These are phyloP conservation scores for Croton laevigatus DNA, from an alignment of 441 rosid genomes.

Conservation along the genomic window DNA sequence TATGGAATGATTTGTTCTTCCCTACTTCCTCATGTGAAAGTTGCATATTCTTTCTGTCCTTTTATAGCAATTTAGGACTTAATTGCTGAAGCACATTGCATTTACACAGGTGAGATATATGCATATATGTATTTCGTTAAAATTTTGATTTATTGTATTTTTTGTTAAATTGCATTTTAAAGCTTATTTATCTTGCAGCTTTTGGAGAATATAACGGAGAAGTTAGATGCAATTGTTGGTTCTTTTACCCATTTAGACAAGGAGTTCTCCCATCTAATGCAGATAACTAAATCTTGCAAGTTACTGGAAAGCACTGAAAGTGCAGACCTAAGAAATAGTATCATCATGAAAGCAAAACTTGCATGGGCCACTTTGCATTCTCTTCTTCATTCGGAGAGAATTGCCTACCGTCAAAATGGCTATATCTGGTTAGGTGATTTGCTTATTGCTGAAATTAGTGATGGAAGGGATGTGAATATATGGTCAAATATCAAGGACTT, in stretches of 20 bases:
- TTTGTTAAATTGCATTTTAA: constrained; percentile 13
- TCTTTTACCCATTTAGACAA: constrained; percentile 89
- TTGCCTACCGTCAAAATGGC: constrained; percentile 82
- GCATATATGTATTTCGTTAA: not conserved
- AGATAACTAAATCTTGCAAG: constrained; percentile 75
- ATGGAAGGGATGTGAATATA: constrained; percentile 56
- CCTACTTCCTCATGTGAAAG: not conserved
- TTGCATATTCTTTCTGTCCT: not conserved
- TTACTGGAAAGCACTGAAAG: constrained; percentile 51
- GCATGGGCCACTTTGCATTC: constrained; percentile 94
- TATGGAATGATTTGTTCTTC: not conserved
- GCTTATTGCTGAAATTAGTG: constrained; percentile 88
- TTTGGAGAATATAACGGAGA: constrained; percentile 77
- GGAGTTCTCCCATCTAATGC: constrained; percentile 82
- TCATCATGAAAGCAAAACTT: constrained; percentile 55
- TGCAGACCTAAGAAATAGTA: constrained; percentile 40
- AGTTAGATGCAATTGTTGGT: constrained; percentile 69
- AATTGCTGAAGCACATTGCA: not conserved
- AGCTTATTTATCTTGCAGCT: constrained; percentile 52
- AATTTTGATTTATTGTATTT: not conserved
- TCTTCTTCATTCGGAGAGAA: constrained; percentile 93
- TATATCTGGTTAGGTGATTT: constrained; percentile 95
- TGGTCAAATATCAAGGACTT: constrained; percentile 73
- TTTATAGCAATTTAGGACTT: not conserved
- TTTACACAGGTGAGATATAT: not conserved